Evolutionary conservation across 2,329 filamentous ascomycete genomes (phyloP), one percentile per base, ranked within the genome.

Genomic region (Aureobasidium zeae): DNA sequence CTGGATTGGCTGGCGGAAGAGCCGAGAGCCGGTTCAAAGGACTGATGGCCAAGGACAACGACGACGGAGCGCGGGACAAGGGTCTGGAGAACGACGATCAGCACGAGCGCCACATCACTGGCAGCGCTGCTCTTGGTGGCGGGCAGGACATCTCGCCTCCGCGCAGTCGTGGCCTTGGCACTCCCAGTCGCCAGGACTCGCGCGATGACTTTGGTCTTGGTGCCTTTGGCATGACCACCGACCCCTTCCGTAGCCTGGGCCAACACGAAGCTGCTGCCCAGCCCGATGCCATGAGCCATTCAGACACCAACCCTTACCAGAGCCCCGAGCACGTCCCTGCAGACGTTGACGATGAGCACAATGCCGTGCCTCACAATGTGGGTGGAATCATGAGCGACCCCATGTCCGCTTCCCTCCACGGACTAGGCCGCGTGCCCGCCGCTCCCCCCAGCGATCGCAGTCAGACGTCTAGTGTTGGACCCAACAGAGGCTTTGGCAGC

Each of bases 221-320:
- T 31, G 68, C 73, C 4, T 78, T 79, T 56, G 74, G 74, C 15
- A 74, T 77, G 69, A 75, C 73, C 12, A 61, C 73, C 4, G 72
- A 75, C 52, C 22, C 36, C 21, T 46, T 77, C 50, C 71, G 73
- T 32, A 73, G 78, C 51, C 62, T 75, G 50, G 67, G 74, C 55
- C 67, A 65, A 38, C 62, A 65, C 34, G 65, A 68, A 39, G 60
- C 68, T 35, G 64, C 68, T 39, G 63, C 65, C 45, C 61, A 57
- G 19, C 57, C 80, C 51, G 84, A 86, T 47, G 82, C 84, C 0
- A 76, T 86, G 57, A 96, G 89, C 59, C 91, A 91, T 9, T 91
- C 88, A 0, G 86, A 94, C 56, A 96, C 91, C 3, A 98, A 98
- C 58, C 91, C 91, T 2, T 98, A 91, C 59, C 85, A 88, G 51